Percentiles rank a stretch among this genome's conserved stretches.
These are phyloP conservation scores for Boeremia lycopersici DNA, from an alignment of 2,329 filamentous ascomycete genomes.

Conservation along the genomic window DNA sequence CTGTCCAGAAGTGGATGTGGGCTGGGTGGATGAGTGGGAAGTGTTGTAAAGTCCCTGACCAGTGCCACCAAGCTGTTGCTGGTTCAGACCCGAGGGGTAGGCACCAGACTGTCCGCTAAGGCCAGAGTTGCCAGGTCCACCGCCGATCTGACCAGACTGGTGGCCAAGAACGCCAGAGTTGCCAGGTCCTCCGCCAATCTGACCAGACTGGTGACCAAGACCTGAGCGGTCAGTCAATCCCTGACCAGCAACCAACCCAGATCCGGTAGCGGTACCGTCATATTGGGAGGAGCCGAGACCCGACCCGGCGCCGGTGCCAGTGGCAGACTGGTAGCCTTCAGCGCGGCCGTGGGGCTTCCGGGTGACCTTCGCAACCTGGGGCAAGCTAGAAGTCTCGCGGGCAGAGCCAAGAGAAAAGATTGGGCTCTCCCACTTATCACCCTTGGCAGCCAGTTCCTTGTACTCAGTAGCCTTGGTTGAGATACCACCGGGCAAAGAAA, in stretches of 20 bases:
- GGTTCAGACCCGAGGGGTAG: slow-evolving; percentile 8
- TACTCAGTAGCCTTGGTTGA: slow-evolving; percentile 94
- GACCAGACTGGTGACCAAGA: slow-evolving; percentile 16
- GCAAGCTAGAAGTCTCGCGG: slow-evolving; percentile 73
- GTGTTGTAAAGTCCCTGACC: slow-evolving; percentile 11
- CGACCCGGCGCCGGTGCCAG: slow-evolving; percentile 22
- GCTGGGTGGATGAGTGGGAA: slow-evolving; percentile 15
- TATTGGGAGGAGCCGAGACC: slow-evolving; percentile 26
- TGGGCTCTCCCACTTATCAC: slow-evolving; percentile 92
- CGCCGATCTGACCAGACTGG: slow-evolving; percentile 17
- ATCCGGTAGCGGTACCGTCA: slow-evolving; percentile 10
- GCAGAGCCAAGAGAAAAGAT: slow-evolving; percentile 88
- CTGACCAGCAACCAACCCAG: slow-evolving; percentile 9
- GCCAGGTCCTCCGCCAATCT: slow-evolving; percentile 9
- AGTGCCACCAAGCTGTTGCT: slow-evolving; percentile 18
- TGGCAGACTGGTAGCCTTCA: slow-evolving; percentile 36
- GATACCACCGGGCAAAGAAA: slow-evolving; percentile 85
- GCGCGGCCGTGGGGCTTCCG: slow-evolving; percentile 64
- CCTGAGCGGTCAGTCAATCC: slow-evolving; percentile 13
- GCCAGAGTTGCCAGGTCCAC: background rate
- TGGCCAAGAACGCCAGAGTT: slow-evolving; percentile 7
- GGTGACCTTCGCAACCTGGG: slow-evolving; percentile 58
- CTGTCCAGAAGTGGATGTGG: slow-evolving; percentile 23
- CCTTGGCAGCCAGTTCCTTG: slow-evolving; percentile 83
- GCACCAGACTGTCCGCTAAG: slow-evolving; percentile 15